Evolutionary conservation across 495 filamentous ascomycete genomes (phyloP), one percentile per base, ranked within the genome.

Genomic region (Penicillium desertorum): DNA sequence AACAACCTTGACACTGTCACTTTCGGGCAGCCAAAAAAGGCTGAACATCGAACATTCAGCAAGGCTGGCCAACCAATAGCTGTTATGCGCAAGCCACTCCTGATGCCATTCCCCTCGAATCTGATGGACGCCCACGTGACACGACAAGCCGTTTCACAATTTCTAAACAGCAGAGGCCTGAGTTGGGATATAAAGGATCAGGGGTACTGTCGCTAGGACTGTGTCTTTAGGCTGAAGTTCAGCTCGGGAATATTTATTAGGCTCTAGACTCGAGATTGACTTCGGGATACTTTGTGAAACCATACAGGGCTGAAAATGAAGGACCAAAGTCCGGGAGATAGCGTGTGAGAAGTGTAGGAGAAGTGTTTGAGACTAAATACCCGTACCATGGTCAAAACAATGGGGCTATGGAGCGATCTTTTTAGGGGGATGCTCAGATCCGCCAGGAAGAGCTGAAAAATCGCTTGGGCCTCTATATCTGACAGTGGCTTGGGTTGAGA

Each of bases 161-260:
- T 8, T 50, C 19, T 3, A 39, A 47, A 54, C 42, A 45, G 47
- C n/a, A 4, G 51, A 14, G 39, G 39, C 25, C 51, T 43, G 17
- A 44, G 39, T 39, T 44, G 27, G 22, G 27, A 53, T 43, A 44
- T 51, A 16, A 51, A 42, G 17, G 51, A 53, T 53, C 51, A 52
- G 36, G 49, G 49, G 14, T n/a, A 42, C n/a, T 29, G 7, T 14
- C 23, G 4, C 11, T 34, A 34, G 12, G 14, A 29, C 44, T 27
- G 2, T 42, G n/a, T 16, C 39, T 42, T 42, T 19, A 23, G 19
- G 19, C 11, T 22, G 16, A 4, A 10, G 5, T n/a, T 32, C 27
- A 30, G 19, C n/a, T 20, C 52, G 52, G 52, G 27, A 54, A 45
- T 54, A 17, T 54, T 54, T 12, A 45, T 36, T 54, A 54, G 45